Conservation (phyloP, 1,284 basidiomycete species). For the Rhodotorula mucilaginosa region DNA sequence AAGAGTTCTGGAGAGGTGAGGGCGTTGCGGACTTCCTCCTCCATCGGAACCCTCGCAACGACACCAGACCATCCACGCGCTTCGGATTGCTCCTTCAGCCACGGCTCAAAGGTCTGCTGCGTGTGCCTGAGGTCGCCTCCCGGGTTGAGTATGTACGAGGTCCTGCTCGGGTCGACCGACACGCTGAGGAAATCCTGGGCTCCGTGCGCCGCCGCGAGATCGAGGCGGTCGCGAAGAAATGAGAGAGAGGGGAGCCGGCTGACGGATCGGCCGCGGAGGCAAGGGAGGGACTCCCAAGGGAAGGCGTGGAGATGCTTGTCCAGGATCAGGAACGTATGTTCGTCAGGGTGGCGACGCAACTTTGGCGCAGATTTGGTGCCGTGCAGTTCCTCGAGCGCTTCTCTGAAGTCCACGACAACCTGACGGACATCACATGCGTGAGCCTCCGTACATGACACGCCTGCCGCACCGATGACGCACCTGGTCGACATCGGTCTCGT, state of each 20-base stretch:
- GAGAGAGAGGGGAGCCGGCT: conserved; percentile 85
- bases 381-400: conserved; percentile 44
- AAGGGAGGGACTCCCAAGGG: conserved; percentile 95
- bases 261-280: conserved; percentile 76
- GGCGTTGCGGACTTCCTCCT: conserved; percentile 73
- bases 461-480: conserved; percentile 50
- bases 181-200: conserved; percentile 50
- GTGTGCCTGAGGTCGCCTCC: conserved; percentile 83
- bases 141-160: conserved; percentile 87
- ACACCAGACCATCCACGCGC: conserved; percentile 78
- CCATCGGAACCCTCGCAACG: conserved; percentile 69
- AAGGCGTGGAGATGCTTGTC: conserved; percentile 86
- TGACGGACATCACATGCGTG: conserved; percentile 13
- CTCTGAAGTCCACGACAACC: conserved; percentile 65
- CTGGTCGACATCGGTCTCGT: conserved; percentile 89
- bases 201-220: conserved; percentile 51
- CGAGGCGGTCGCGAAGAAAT: conserved; percentile 79
- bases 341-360: conserved; percentile 26
- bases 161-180: conserved; percentile 63
- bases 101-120: conserved; percentile 74
- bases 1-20: conserved; percentile 72
- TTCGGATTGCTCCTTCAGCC: conserved; percentile 64
- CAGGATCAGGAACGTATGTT: conserved; percentile 82
- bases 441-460: too few species aligned
- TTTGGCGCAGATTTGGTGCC: conserved; percentile 52